A percentile compares a stretch with the other conserved stretches of the same genome.
Conservation (phyloP, 2,329 filamentous ascomycete genomes). For the Microsporum ferrugineum region DNA sequence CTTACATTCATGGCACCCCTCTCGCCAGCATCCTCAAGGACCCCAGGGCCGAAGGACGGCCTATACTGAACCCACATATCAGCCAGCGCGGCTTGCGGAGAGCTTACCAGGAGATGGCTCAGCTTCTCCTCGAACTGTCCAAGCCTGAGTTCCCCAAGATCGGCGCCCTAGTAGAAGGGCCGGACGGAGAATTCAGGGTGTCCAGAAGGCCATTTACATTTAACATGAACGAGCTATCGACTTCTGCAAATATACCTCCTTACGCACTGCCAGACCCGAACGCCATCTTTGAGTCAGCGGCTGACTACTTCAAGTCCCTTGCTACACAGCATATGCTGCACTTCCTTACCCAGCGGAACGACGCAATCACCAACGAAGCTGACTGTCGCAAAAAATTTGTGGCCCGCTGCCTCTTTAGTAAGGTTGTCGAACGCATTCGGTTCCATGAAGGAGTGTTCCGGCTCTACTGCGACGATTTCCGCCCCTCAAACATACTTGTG, state of each 20-base stretch:
- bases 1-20: slow-evolving; percentile 18
- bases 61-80: slow-evolving; percentile 14
- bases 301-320: slow-evolving; percentile 10
- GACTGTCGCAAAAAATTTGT: slow-evolving; percentile 37
- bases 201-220: slow-evolving; percentile 10
- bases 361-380: slow-evolving; percentile 26
- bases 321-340: slow-evolving; percentile 16
- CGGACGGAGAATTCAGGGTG: slow-evolving; percentile 8
- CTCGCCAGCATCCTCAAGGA: slow-evolving; percentile 19
- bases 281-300: slow-evolving; percentile 8
- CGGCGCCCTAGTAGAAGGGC: slow-evolving; percentile 9
- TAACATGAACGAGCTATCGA: slow-evolving; percentile 11
- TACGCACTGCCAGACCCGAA: slow-evolving; percentile 5
- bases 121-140: slow-evolving; percentile 13
- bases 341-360: slow-evolving; percentile 34
- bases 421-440: slow-evolving; percentile 19
- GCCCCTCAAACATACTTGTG: slow-evolving; percentile 20
- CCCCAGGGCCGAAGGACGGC: slow-evolving; percentile 7
- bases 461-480: slow-evolving; percentile 21
- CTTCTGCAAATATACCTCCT: slow-evolving; percentile 6
- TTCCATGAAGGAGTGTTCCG: slow-evolving; percentile 18
- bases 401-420: slow-evolving; percentile 33
- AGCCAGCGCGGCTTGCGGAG: slow-evolving; percentile 9
- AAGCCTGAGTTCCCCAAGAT: slow-evolving; percentile 14
- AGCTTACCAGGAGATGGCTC: slow-evolving; percentile 14